Conservation (phyloP, 169 alveolate genomes). For the Cryptosporidium ubiquitum region DNA sequence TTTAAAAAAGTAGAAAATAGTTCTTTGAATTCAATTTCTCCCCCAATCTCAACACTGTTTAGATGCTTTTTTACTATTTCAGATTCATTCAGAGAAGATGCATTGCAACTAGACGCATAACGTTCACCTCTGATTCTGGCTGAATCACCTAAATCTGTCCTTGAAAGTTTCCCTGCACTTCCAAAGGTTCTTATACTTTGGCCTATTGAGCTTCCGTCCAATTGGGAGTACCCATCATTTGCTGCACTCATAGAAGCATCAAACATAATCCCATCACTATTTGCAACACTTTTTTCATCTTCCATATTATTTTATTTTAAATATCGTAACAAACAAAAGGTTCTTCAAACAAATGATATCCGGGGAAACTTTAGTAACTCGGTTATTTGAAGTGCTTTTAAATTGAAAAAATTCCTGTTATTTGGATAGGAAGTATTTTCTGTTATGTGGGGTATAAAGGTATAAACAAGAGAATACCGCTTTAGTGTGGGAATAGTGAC, state of each 20-base stretch:
- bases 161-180: slow-evolving; percentile 31
- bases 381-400: background rate
- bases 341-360: slow-evolving; percentile 8
- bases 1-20: slow-evolving; percentile 43
- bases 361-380: background rate
- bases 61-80: slow-evolving; percentile 14
- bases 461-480: slow-evolving; percentile 3
- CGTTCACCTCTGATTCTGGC: slow-evolving; percentile 32
- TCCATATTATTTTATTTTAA: slow-evolving; percentile 30
- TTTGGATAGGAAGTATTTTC: slow-evolving; percentile 45
- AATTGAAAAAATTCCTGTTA: background rate
- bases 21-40: slow-evolving; percentile 65
- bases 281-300: slow-evolving; percentile 57
- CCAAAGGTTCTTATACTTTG: slow-evolving; percentile 43
- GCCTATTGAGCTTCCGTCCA: slow-evolving; percentile 61
- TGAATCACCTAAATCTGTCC: slow-evolving; percentile 55
- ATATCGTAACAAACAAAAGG: background rate
- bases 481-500: slow-evolving; percentile 34
- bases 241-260: slow-evolving; percentile 40
- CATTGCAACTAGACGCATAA: slow-evolving; percentile 9
- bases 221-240: slow-evolving; percentile 60
- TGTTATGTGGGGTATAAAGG: slow-evolving; percentile 14
- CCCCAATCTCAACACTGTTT: slow-evolving; percentile 22
- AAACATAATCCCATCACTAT: slow-evolving; percentile 15
- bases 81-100: slow-evolving; percentile 30